Conservation (phyloP, 768 basidiomycete genomes). For the Rhizopogon roseolus region DNA sequence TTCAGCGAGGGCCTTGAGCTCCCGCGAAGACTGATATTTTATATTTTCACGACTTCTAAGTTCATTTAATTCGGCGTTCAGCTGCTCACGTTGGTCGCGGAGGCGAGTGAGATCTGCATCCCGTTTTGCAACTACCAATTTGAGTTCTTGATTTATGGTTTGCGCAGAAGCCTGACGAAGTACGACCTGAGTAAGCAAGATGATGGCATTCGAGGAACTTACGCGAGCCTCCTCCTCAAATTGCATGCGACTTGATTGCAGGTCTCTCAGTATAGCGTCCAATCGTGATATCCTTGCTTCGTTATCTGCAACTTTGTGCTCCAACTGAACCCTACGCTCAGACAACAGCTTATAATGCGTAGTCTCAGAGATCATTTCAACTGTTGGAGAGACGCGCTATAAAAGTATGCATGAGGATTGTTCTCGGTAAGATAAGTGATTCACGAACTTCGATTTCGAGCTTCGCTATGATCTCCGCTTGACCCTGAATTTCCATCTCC, state of each 20-base stretch:
- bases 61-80: conserved; percentile 59
- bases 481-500: conserved; percentile 37
- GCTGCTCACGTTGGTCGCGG: conserved; percentile 69
- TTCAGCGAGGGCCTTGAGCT: conserved; percentile 62
- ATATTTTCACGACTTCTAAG: conserved; percentile 58
- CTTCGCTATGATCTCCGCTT: conserved; percentile 40
- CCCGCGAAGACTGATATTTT: conserved; percentile 54
- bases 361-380: conserved; percentile 42
- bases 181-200: conserved; percentile 10
- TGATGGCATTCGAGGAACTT: conserved; percentile 17
- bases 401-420: conserved; percentile 10
- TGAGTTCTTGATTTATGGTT: conserved; percentile 59
- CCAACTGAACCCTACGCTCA: conserved; percentile 46
- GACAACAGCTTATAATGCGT: conserved; percentile 52
- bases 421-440: conserved; percentile 22
- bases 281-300: conserved; percentile 34
- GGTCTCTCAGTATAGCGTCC: conserved; percentile 38
- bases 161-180: conserved; percentile 34
- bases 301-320: conserved; percentile 36
- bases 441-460: conserved; percentile 43
- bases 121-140: conserved; percentile 52
- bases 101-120: conserved; percentile 65
- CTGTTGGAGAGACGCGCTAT: conserved; percentile 25
- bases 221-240: conserved; percentile 44
- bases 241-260: conserved; percentile 37